Conservation (phyloP, 2,329 filamentous ascomycete genomes). For the Penicillium concentricum region DNA sequence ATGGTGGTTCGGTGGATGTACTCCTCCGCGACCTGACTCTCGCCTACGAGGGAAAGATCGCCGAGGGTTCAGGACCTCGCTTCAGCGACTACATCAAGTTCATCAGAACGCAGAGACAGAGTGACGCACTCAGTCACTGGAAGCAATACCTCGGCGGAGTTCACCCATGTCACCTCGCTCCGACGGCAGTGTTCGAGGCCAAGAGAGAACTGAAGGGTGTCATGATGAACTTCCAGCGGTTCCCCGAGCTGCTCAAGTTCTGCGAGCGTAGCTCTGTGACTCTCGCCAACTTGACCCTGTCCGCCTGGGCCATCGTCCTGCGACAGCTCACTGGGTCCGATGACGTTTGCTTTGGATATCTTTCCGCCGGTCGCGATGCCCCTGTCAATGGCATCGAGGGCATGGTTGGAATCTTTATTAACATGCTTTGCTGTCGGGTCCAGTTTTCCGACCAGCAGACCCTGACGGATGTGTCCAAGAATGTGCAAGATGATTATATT, state of each 20-base stretch:
- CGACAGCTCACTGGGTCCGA: slow-evolving; percentile 32
- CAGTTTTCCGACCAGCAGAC: slow-evolving; percentile 35
- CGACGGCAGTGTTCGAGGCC: slow-evolving; percentile 4
- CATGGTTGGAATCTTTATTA: slow-evolving; percentile 53
- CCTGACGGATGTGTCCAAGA: slow-evolving; percentile 43
- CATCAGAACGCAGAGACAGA: slow-evolving; percentile 28
- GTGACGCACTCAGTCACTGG: slow-evolving; percentile 35
- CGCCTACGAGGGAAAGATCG: slow-evolving; percentile 33
- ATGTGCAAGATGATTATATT: slow-evolving; percentile 49
- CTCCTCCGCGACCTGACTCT: slow-evolving; percentile 32
- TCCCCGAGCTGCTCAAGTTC: slow-evolving; percentile 31
- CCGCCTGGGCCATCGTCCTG: slow-evolving; percentile 42
- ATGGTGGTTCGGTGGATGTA: slow-evolving; percentile 36
- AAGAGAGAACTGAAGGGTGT: slow-evolving; percentile 26
- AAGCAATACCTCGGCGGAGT: slow-evolving; percentile 34
- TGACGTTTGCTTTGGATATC: slow-evolving; percentile 45
- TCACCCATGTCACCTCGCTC: slow-evolving; percentile 32
- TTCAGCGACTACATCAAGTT: slow-evolving; percentile 42
- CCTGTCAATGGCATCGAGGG: slow-evolving; percentile 47
- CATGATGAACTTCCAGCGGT: slow-evolving; percentile 32
- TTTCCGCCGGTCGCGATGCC: slow-evolving; percentile 45
- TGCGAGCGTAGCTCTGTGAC: slow-evolving; percentile 34
- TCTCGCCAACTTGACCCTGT: slow-evolving; percentile 38
- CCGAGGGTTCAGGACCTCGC: slow-evolving; percentile 27
- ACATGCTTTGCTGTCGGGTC: slow-evolving; percentile 55